A percentile compares a stretch with the other conserved stretches of the same genome.
These are phyloP conservation scores for Tillandsia leiboldiana DNA, from an alignment of 176 grass and related monocot species.

Conservation along the genomic window DNA sequence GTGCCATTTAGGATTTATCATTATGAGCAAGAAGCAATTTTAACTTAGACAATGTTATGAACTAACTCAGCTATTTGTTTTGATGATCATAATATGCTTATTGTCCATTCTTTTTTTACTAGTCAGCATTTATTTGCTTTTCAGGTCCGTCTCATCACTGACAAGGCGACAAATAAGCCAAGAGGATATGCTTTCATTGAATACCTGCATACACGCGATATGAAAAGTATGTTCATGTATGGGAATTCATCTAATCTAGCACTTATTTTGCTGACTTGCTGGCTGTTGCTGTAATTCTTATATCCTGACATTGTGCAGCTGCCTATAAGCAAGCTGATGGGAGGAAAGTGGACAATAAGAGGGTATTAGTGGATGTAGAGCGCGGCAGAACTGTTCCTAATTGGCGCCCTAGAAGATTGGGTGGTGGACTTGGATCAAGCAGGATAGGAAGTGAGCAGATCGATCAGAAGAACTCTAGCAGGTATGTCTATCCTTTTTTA, in stretches of 20 bases:
- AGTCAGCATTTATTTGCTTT: constrained; percentile 16
- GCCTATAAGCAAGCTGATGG: constrained; percentile 94
- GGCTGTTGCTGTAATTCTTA: background rate
- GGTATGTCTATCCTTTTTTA: background rate
- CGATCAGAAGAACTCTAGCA: constrained; percentile 23
- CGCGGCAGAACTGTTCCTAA: constrained; percentile 93
- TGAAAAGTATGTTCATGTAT: constrained; percentile 59
- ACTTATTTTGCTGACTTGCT: background rate
- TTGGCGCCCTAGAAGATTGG: constrained; percentile 90
- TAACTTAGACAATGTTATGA: background rate
- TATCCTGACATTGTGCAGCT: constrained; percentile 30
- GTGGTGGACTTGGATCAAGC: constrained; percentile 94
- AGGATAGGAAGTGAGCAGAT: constrained; percentile 54
- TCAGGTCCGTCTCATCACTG: constrained; percentile 70
- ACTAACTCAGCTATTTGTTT: background rate
- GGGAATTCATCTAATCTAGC: background rate
- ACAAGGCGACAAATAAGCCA: constrained; percentile 67
- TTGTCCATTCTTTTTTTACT: background rate
- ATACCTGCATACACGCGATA: constrained; percentile 77
- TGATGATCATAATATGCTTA: background rate
- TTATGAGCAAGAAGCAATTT: constrained; percentile 20
- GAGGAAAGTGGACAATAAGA: constrained; percentile 58
- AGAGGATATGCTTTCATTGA: constrained; percentile 93
- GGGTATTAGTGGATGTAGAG: constrained; percentile 88
- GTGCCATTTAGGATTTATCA: constrained; percentile 66